Percentiles rank a stretch among this genome's conserved stretches.
Conservation (phyloP, 768 basidiomycete genomes). For the Candolleomyces eurysporus region DNA sequence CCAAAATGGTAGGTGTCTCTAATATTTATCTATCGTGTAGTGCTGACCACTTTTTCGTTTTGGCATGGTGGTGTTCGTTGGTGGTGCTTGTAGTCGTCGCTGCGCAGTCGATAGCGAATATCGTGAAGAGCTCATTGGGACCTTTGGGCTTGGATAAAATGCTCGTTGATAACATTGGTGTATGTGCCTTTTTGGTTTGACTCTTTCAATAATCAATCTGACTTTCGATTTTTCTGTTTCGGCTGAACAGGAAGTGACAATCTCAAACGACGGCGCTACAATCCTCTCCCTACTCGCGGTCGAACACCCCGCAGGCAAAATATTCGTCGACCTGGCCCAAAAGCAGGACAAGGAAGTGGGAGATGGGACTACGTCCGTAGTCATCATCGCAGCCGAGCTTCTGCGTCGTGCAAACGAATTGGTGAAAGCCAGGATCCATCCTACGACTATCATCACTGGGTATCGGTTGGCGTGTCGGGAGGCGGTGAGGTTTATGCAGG, state of each 20-base stretch:
- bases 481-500: conserved; percentile 97
- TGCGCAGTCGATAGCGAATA: conserved; percentile 94
- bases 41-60: background rate
- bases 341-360: conserved; percentile 99
- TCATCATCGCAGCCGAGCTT: conserved; percentile 96
- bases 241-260: conserved; percentile 84
- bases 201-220: conserved; percentile 2
- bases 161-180: conserved; percentile 97
- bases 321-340: conserved; percentile 97
- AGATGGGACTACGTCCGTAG: conserved; percentile 98
- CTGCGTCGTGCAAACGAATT: conserved; percentile 96
- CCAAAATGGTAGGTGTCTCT: conserved; percentile 75
- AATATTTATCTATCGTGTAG: conserved; percentile 6
- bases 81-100: conserved; percentile 67
- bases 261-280: conserved; percentile 99
- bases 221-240: conserved; percentile 7
- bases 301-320: conserved; percentile 94
- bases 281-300: conserved; percentile 92
- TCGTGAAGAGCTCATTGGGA: conserved; percentile 94
- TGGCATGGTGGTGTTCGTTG: background rate
- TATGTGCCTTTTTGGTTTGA: conserved; percentile 33
- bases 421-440: conserved; percentile 97
- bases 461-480: conserved; percentile 96
- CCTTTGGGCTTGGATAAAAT: conserved; percentile 96
- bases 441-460: conserved; percentile 98